These are phyloP conservation scores for Meira miltonrushii DNA, from an alignment of 1,284 basidiomycete genomes.

Conservation along the genomic window DNA sequence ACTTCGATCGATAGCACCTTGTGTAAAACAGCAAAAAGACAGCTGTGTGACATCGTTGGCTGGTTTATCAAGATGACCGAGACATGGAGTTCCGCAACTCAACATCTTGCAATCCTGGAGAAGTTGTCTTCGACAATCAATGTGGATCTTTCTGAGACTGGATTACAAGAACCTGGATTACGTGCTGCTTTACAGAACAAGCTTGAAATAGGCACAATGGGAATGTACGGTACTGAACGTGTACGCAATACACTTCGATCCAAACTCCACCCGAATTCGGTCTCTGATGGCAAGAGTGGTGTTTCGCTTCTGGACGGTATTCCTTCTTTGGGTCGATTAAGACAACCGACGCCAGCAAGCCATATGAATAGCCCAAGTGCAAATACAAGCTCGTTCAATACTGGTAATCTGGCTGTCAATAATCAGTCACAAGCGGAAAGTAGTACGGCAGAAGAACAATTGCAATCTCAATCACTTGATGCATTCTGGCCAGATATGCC, in stretches of 20 bases:
- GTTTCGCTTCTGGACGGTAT: neutral
- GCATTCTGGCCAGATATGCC: constrained; percentile 7
- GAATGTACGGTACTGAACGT: neutral
- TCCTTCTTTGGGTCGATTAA: neutral
- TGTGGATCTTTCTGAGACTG: neutral
- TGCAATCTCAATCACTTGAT: constrained; percentile 2
- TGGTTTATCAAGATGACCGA: constrained; percentile 7
- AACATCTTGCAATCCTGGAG: constrained; percentile 6
- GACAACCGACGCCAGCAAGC: neutral
- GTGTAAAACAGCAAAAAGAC: constrained; percentile 24
- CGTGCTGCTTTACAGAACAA: constrained; percentile 6
- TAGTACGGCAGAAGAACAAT: neutral
- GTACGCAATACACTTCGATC: neutral
- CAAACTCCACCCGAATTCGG: neutral
- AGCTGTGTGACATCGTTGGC: constrained; percentile 1
- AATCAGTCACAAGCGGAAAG: neutral
- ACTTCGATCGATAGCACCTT: constrained; percentile 25
- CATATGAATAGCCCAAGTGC: neutral
- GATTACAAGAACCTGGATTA: neutral
- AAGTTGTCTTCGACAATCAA: neutral
- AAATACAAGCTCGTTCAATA: neutral
- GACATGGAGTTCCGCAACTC: constrained; percentile 9
- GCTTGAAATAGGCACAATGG: neutral
- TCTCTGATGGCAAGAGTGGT: neutral
- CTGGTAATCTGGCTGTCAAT: no score